These are phyloP conservation scores for Agastache rugosa DNA, from an alignment of 257 asterid genomes.

Conservation along the genomic window DNA sequence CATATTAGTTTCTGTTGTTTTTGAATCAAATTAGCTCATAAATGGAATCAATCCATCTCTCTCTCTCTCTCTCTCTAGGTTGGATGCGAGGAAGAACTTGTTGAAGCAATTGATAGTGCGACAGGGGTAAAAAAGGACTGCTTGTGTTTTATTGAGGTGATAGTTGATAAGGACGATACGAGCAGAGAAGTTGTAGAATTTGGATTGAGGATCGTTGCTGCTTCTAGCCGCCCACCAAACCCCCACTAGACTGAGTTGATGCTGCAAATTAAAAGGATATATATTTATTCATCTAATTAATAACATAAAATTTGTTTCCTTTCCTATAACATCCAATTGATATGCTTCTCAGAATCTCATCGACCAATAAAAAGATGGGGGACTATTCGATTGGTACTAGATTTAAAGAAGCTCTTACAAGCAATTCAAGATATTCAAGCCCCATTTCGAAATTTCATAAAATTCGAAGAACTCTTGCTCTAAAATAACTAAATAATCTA, in stretches of 20 bases:
- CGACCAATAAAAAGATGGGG: too few species aligned
- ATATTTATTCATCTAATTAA: too few species aligned
- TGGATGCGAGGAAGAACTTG: slow-evolving; percentile 57
- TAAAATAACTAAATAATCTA: too few species aligned
- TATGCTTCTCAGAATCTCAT: too few species aligned
- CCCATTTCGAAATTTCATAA: too few species aligned
- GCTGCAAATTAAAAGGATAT: not conserved
- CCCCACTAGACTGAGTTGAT: slow-evolving; percentile 43
- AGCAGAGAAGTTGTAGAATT: slow-evolving; percentile 72
- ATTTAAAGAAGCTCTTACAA: too few species aligned
- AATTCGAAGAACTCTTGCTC: too few species aligned
- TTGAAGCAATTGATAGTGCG: slow-evolving; percentile 55
- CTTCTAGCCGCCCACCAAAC: slow-evolving; percentile 65
- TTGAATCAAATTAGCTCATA: not conserved
- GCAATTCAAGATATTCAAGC: too few species aligned
- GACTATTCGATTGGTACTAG: too few species aligned
- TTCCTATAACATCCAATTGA: too few species aligned
- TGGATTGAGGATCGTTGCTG: slow-evolving; percentile 65
- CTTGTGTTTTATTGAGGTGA: slow-evolving; percentile 72
- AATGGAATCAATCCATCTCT: too few species aligned
- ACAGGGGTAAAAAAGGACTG: slow-evolving; percentile 58
- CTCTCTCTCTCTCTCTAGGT: slow-evolving; percentile 36
- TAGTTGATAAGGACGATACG: slow-evolving; percentile 64
- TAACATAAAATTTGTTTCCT: too few species aligned
- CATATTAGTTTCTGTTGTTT: not conserved